Base-by-base conservation (phyloP, 192 early-diverging fungal species). In the Rhizophagus prolifer region DNA sequence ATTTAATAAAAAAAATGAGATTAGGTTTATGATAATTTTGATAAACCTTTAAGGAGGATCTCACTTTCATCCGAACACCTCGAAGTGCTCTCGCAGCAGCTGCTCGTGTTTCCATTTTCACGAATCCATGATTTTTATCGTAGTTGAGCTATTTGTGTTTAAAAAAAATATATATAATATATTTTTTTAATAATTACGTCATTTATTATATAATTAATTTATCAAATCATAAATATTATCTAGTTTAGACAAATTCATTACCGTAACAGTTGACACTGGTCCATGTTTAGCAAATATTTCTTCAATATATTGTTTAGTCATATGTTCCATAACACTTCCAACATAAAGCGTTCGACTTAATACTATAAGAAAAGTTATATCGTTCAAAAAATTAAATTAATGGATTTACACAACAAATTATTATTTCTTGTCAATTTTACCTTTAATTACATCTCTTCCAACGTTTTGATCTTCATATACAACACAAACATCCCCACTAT, bases 271-370 rank as follows among this genome's bases (percentile, higher is more conserved):
- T 25, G 81, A 80, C 54, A 85, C 81, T 44, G 65, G 60, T 2
- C 83, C 83, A 50, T 76, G 50, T 9, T 69, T 44, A 8, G 79
- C 10, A 79, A 85, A 85, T n/a, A 85, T 82, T 0, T 61, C 75
- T 44, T 82, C 79, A 1, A 85, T 68, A 6, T 79, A 74, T 31
- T 62, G 47, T 23, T 81, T 78, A 3, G 79, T 71, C 58, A 82
- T 78, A 19, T 76, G 70, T 6, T 79, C 81, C 19, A 79, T 77
- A 46, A 85, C 78, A 14, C 81, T 79, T 23, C 79, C 83, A 5
- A 85, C 83, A 68, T 81, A 85, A 26, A 85, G 76, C 0, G 83
- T 85, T 70, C 83, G 38, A 61, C 79, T 85, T 21, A 85, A 75
- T 23, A 85, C 83, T 85, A 38, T 44, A 76, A 76, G 58, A 47